A percentile compares a stretch with the other conserved stretches of the same genome.
These are phyloP conservation scores for Rhizophagus prolifer DNA, from an alignment of 192 early-diverging fungal species.

Conservation along the genomic window DNA sequence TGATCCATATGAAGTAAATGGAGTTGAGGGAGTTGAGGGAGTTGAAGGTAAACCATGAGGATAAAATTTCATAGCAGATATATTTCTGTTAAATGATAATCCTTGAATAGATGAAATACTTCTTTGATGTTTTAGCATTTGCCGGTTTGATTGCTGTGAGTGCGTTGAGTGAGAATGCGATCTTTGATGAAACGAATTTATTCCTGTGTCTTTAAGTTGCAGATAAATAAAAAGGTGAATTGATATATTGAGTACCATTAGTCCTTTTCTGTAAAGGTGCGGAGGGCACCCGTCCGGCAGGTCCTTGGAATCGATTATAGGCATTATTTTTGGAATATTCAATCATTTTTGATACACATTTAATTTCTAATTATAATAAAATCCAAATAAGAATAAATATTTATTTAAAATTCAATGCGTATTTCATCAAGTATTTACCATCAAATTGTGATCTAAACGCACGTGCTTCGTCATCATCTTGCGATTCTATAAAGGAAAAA, in stretches of 20 bases:
- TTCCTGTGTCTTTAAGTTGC: background rate
- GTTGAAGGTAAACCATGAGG: background rate
- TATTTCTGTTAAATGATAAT: background rate
- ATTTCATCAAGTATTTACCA: background rate
- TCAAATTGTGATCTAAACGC: background rate
- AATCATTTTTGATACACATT: background rate
- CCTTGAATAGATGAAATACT: background rate
- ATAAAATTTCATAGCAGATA: background rate
- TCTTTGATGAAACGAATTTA: background rate
- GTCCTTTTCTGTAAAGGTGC: background rate
- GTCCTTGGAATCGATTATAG: background rate
- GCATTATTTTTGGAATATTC: background rate
- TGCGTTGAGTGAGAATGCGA: background rate
- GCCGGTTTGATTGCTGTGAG: background rate
- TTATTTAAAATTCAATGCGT: no score
- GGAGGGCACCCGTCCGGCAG: background rate
- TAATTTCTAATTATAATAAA: background rate
- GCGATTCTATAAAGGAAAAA: background rate
- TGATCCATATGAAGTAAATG: background rate
- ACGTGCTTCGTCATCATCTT: background rate
- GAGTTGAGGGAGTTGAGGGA: background rate
- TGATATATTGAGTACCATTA: background rate
- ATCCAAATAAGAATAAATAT: no score
- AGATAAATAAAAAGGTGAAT: background rate
- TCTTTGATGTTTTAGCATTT: background rate